Base-by-base conservation (phyloP, 1,284 basidiomycete species). In the Wallemia ichthyophaga region DNA sequence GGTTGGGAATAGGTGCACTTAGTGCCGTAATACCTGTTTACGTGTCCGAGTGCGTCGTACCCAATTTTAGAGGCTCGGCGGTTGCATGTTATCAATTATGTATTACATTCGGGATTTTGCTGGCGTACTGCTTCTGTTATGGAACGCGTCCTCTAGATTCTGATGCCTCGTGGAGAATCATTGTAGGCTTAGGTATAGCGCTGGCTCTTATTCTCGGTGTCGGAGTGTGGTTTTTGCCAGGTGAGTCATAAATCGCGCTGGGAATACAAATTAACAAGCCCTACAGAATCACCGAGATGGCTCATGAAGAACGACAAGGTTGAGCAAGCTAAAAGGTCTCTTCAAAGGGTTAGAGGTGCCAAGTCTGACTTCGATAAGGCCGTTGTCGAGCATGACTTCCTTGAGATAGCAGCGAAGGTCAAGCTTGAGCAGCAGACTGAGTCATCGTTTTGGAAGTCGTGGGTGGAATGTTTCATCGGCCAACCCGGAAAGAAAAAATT, bases 1-100 rank as follows among this genome's bases (percentile, higher is more conserved):
- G 80, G 55, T 65, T 83, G 26, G 79, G 76, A 31, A 77, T 85
- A 48, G 82, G 83, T 26, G 80, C 79, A 0, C 61, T 84, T 2
- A 78, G 77, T 57, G 80, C 81, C 32, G 81, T 79, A 1, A 83
- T 87, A 0, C 85, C 84, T 1, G 60, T 78, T 68, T 83, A 82
- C 66, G 79, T 82, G 72, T 79, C 80, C 5, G 82, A 85, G 68
- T 79, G 79, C 0, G 81, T 82, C 0, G 83, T 84, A 1, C 73
- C 80, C 17, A 78, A 83, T 63, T 79, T 87, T 59, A 77, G 84
- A 62, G 83, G 84, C 24, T 77, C 81, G 0, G 70, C 85, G 25
- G 83, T 81, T 27, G 71, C 69, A 0, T 71, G 78, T 0, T 83
- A 81, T 64, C 82, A 85, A 66, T 72, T 84, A 21, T 79, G 81